Percentiles rank a stretch among this genome's conserved stretches.
These are phyloP conservation scores for Euphorbia peplus DNA, from an alignment of 345 rosid genomes.

Conservation along the genomic window DNA sequence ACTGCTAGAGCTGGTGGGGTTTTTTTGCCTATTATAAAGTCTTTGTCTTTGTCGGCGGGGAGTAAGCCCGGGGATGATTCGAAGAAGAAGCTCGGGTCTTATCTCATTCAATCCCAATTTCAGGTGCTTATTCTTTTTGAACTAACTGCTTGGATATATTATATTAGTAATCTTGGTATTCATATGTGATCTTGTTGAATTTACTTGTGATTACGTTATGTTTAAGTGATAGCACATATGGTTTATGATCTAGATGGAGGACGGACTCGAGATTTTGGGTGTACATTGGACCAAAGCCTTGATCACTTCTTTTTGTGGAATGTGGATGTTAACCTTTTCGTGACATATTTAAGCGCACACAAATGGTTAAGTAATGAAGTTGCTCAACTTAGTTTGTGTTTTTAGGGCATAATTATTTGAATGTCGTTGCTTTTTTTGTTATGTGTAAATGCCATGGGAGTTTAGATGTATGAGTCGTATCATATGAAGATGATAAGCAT, in stretches of 20 bases:
- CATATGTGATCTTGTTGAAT: background rate
- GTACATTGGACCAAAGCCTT: background rate
- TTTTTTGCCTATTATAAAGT: constrained; percentile 87
- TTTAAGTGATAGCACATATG: background rate
- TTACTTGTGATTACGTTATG: background rate
- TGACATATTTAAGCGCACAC: background rate
- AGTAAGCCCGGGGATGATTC: constrained; percentile 77
- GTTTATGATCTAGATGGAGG: constrained; percentile 6
- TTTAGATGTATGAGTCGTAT: background rate
- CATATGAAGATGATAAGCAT: background rate
- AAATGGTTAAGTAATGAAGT: background rate
- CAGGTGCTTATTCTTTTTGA: constrained; percentile 47
- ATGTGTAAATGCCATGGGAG: background rate
- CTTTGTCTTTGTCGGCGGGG: constrained; percentile 73
- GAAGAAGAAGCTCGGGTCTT: constrained; percentile 72
- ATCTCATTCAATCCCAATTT: constrained; percentile 72
- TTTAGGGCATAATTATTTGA: background rate
- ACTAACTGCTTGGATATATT: background rate
- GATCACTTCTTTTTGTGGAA: background rate
- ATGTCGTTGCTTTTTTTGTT: background rate
- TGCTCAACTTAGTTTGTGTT: background rate
- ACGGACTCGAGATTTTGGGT: background rate
- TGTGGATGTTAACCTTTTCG: background rate
- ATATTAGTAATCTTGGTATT: background rate
- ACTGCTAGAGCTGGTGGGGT: constrained; percentile 96